Conservation (phyloP, 2,329 filamentous ascomycete genomes). For the Bipolaris victoriae region DNA sequence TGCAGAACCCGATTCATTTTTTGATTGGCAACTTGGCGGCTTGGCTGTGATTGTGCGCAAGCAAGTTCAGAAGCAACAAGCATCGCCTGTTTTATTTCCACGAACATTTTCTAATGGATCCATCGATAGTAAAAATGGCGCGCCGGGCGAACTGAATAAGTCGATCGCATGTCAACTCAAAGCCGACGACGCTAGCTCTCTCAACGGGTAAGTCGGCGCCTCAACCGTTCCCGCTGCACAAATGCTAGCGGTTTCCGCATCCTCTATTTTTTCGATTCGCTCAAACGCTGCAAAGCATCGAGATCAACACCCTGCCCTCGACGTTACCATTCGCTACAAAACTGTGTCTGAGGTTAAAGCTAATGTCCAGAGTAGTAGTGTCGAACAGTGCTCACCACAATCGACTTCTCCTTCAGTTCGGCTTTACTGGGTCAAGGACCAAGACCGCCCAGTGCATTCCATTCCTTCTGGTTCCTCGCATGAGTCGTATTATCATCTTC, state of each 20-base stretch:
- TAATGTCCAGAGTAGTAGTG: constrained; percentile 30
- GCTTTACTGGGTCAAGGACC: constrained; percentile 60
- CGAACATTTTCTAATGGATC: constrained; percentile 63
- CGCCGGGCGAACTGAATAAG: constrained; percentile 56
- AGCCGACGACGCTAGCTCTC: constrained; percentile 44
- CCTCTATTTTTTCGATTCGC: background rate
- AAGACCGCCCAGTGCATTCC: constrained; percentile 51
- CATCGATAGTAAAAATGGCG: constrained; percentile 58
- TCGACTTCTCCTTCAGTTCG: constrained; percentile 30
- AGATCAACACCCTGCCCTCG: background rate
- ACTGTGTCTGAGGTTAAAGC: constrained; percentile 1
- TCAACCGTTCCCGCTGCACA: background rate
- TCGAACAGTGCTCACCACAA: constrained; percentile 26
- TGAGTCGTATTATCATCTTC: constrained; percentile 58
- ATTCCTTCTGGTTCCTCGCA: constrained; percentile 54
- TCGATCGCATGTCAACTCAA: constrained; percentile 46
- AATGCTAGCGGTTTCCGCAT: background rate
- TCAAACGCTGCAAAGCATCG: background rate
- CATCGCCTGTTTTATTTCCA: constrained; percentile 36
- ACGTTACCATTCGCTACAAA: background rate
- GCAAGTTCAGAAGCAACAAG: constrained; percentile 43
- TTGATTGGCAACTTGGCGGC: constrained; percentile 59
- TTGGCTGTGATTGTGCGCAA: constrained; percentile 61
- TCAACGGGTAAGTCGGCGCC: constrained; percentile 34
- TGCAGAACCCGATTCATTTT: constrained; percentile 55